These are phyloP conservation scores for Plasmodium fragile DNA, from an alignment of 169 alveolate species.

Conservation along the genomic window DNA sequence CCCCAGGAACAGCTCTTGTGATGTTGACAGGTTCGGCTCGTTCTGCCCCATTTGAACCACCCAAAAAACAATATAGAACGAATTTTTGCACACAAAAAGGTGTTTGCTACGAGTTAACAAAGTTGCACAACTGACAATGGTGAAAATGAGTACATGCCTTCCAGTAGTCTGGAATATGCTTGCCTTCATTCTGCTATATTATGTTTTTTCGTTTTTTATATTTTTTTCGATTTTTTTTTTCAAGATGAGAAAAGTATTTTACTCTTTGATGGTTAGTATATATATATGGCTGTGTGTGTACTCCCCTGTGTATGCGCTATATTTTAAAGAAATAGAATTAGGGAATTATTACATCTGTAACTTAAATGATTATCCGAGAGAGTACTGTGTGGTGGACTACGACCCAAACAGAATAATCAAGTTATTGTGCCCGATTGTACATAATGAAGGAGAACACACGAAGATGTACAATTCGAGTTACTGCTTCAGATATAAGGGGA, in stretches of 20 bases:
- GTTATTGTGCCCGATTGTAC: constrained; percentile 29
- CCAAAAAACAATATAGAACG: background rate
- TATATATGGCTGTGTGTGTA: constrained; percentile 5
- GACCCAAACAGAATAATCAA: constrained; percentile 24
- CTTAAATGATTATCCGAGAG: constrained; percentile 39
- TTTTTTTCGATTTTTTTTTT: constrained; percentile 32
- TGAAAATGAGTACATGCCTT: background rate
- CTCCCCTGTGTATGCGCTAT: background rate
- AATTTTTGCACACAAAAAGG: background rate
- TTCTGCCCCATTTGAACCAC: background rate
- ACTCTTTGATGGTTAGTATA: constrained; percentile 9
- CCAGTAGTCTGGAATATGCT: constrained; percentile 2
- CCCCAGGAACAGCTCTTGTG: background rate
- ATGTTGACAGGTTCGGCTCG: background rate
- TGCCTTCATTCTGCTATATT: constrained; percentile 16
- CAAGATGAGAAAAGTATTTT: constrained; percentile 50
- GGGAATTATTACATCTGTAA: constrained; percentile 68
- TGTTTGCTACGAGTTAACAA: background rate
- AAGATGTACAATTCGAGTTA: background rate
- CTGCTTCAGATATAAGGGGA: constrained; percentile 42
- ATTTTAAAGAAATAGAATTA: constrained; percentile 24
- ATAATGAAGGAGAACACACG: background rate
- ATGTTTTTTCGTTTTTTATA: constrained; percentile 29
- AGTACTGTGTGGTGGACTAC: constrained; percentile 22
- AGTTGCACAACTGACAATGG: background rate